Conservation (phyloP, 2,329 filamentous ascomycete species). For the Hymenoscyphus fructigenus region DNA sequence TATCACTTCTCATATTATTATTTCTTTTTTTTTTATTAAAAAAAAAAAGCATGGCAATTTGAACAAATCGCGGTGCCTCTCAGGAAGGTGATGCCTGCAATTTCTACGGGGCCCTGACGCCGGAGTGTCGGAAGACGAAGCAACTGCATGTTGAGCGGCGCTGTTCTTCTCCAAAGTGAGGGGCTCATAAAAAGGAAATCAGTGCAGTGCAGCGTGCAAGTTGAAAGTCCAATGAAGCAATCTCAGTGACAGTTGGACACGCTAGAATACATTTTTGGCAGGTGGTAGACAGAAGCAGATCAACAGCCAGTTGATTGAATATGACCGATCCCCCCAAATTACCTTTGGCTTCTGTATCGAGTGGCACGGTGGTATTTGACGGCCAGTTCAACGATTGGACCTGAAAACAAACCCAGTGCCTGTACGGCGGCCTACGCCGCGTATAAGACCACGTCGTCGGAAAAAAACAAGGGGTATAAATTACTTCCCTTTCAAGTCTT, state of each 20-base stretch:
- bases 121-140: neutral
- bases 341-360: neutral
- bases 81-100: neutral
- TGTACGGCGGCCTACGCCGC: neutral
- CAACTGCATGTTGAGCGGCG: neutral
- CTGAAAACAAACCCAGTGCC: neutral
- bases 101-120: neutral
- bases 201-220: neutral
- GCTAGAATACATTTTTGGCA: neutral
- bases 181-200: neutral
- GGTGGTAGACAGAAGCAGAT: neutral
- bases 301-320: neutral
- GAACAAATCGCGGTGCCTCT: neutral
- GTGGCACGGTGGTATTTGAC: neutral
- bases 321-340: neutral
- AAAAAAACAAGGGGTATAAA: neutral
- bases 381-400: no score
- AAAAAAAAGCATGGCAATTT: neutral
- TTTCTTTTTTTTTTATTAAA: no score
- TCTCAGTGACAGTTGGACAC: neutral
- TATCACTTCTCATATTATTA: conserved; percentile 8
- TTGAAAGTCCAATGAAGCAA: neutral
- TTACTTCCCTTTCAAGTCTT: neutral
- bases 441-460: neutral
- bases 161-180: neutral